phyloP scores from a whole-genome alignment of 1,284 basidiomycete genomes.

The Waitea zeae region DNA sequence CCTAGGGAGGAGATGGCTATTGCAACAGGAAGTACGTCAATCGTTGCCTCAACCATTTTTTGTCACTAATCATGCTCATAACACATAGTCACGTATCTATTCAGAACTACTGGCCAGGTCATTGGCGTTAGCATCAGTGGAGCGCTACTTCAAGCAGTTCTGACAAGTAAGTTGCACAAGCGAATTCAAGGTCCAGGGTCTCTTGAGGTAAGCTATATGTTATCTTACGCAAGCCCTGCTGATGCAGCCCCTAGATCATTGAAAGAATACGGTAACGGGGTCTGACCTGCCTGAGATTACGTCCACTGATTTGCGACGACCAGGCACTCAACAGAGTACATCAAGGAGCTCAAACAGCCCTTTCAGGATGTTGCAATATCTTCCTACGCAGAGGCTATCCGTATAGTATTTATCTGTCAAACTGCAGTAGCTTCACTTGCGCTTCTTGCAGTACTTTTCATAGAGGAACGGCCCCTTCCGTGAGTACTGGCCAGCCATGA shows the following conservation, averaged over 20 bases:
- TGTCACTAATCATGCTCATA: background rate
- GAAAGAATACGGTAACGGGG: too few relatives aligned
- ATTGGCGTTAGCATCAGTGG: conserved; percentile 36
- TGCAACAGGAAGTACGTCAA: conserved; percentile 64
- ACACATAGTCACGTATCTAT: conserved; percentile 43
- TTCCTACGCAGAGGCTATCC: conserved; percentile 73
- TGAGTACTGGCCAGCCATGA: conserved; percentile 21
- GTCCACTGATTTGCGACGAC: too few relatives aligned
- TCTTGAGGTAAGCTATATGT: conserved; percentile 33
- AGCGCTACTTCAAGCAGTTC: conserved; percentile 31
- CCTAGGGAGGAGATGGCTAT: conserved; percentile 71
- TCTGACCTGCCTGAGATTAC: too few relatives aligned
- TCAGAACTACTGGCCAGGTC: conserved; percentile 43
- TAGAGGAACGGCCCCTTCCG: conserved; percentile 61
- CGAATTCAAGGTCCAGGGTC: conserved; percentile 22
- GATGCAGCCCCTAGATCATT: too few relatives aligned
- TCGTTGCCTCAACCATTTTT: conserved; percentile 3
- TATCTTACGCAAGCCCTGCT: too few relatives aligned
- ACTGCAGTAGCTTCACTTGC: conserved; percentile 43
- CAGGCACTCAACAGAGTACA: conserved; percentile 74
- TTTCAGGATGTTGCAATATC: conserved; percentile 54
- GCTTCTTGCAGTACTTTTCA: conserved; percentile 49
- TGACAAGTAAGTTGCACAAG: conserved; percentile 23
- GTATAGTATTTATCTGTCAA: conserved; percentile 74
- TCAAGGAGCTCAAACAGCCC: conserved; percentile 48